phyloP scores from a whole-genome alignment of 192 early-diverging fungal genomes.

The Coemansia aciculifera region DNA sequence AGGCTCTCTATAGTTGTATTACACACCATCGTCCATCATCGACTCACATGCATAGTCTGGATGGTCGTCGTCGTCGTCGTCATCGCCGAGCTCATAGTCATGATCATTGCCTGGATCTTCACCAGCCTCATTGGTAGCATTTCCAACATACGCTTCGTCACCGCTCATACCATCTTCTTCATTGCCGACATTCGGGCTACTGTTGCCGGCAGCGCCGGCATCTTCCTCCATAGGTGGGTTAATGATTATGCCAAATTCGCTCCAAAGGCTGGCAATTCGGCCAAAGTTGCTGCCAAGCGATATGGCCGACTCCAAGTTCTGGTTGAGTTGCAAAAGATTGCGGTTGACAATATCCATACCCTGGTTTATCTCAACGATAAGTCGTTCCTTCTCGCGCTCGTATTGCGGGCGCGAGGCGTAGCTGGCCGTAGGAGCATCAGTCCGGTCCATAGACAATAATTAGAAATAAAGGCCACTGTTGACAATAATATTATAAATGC shows the following conservation, averaged over 20 bases:
- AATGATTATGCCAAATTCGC: constrained; percentile 47
- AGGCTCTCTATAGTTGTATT: not conserved
- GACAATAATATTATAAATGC: not conserved
- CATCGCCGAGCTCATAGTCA: not conserved
- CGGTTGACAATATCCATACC: constrained; percentile 44
- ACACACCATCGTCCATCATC: constrained; percentile 15
- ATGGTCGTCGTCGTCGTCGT: not conserved
- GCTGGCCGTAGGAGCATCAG: constrained; percentile 17
- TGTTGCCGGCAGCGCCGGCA: not conserved
- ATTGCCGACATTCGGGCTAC: not conserved
- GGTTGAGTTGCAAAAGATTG: constrained; percentile 46
- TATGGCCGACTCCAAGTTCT: constrained; percentile 50
- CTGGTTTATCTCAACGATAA: constrained; percentile 49
- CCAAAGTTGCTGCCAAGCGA: constrained; percentile 42
- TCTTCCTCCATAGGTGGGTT: constrained; percentile 31
- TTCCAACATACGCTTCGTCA: not conserved
- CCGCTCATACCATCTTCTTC: not conserved
- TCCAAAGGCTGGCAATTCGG: constrained; percentile 41
- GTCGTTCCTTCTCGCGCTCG: constrained; percentile 51
- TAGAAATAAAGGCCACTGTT: not conserved
- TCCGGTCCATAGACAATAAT: constrained; percentile 31
- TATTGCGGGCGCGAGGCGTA: constrained; percentile 33
- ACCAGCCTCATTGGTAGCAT: not conserved
- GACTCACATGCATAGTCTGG: not conserved
- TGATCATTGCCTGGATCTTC: not conserved